Evolutionary conservation across 768 basidiomycete genomes (phyloP).

Genomic region (Tubosaeta sp.): DNA sequence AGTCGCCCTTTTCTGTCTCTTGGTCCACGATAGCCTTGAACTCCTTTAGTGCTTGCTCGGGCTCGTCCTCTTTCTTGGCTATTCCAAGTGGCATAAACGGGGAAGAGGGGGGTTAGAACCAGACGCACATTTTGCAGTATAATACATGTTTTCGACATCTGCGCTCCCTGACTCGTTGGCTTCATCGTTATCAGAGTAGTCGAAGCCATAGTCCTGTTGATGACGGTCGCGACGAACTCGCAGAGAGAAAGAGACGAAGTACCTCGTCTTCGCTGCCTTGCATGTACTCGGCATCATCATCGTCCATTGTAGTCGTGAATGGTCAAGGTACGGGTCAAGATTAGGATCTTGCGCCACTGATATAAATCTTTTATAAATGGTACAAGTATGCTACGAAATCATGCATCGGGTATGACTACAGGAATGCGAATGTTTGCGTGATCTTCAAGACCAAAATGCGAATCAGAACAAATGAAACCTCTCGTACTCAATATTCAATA

Average conservation of each 20-base stretch:
- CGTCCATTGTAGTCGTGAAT: slow-evolving; percentile 58
- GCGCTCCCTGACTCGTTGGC: slow-evolving; percentile 75
- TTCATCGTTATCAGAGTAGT: slow-evolving; percentile 90
- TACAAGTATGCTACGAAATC: slow-evolving; percentile 17
- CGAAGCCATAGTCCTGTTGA: slow-evolving; percentile 86
- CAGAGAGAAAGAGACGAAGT: slow-evolving; percentile 10
- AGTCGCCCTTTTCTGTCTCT: slow-evolving; percentile 92
- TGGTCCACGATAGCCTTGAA: slow-evolving; percentile 85
- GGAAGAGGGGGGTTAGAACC: neutral
- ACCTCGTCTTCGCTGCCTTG: slow-evolving; percentile 86
- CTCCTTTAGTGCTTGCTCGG: slow-evolving; percentile 87
- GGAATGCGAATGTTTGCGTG: slow-evolving; percentile 7
- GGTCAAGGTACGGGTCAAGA: slow-evolving; percentile 2
- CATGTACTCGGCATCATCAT: slow-evolving; percentile 94
- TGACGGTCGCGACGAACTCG: neutral
- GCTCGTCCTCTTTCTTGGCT: slow-evolving; percentile 94
- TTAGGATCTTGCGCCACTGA: neutral
- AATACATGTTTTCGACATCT: slow-evolving; percentile 98
- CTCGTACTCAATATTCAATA: too few species aligned
- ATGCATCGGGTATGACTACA: slow-evolving; percentile 28
- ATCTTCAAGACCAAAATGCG: slow-evolving; percentile 1
- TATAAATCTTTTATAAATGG: neutral
- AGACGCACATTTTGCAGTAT: slow-evolving; percentile 86
- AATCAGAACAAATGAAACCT: slow-evolving; percentile 1
- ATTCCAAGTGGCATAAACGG: neutral